Conservation (phyloP, 306 rosid genomes). For the Cyclanthera cordifolia region DNA sequence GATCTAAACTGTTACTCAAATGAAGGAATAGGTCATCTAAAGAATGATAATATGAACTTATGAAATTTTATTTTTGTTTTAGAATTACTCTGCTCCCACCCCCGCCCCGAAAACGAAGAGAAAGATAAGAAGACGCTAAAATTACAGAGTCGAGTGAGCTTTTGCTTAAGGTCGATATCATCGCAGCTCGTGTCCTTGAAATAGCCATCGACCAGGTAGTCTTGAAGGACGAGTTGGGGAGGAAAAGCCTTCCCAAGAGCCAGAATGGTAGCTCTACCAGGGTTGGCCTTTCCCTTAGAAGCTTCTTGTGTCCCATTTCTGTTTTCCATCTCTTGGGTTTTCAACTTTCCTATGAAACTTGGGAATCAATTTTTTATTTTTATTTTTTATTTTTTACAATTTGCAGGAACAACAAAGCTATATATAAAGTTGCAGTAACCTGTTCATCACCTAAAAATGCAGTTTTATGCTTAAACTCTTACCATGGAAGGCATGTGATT, state of each 20-base stretch:
- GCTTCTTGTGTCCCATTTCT: conserved; percentile 18
- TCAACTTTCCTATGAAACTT: neutral
- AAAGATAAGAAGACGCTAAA: neutral
- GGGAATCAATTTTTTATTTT: neutral
- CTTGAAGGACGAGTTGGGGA: conserved; percentile 88
- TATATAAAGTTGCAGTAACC: conserved; percentile 23
- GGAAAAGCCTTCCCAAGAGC: conserved; percentile 96
- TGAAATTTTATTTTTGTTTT: too few species aligned
- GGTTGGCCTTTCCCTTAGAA: conserved; percentile 28
- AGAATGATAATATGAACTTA: too few species aligned
- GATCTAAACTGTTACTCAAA: too few species aligned
- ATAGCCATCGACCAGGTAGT: conserved; percentile 79
- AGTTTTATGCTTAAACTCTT: neutral
- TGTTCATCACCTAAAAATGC: neutral
- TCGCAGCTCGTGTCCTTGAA: conserved; percentile 79
- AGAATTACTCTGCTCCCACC: too few species aligned
- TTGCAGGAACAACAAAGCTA: neutral
- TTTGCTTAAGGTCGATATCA: conserved; percentile 64
- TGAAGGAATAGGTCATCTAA: too few species aligned
- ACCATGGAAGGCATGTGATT: neutral
- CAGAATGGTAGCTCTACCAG: conserved; percentile 59
- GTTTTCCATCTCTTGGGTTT: conserved; percentile 37
- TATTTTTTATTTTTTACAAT: neutral
- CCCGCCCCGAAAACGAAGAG: too few species aligned
- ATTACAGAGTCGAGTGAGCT: conserved; percentile 75